phyloP scores from a whole-genome alignment of 352 stramenopile genomes.

The Globisporangium nodosum region DNA sequence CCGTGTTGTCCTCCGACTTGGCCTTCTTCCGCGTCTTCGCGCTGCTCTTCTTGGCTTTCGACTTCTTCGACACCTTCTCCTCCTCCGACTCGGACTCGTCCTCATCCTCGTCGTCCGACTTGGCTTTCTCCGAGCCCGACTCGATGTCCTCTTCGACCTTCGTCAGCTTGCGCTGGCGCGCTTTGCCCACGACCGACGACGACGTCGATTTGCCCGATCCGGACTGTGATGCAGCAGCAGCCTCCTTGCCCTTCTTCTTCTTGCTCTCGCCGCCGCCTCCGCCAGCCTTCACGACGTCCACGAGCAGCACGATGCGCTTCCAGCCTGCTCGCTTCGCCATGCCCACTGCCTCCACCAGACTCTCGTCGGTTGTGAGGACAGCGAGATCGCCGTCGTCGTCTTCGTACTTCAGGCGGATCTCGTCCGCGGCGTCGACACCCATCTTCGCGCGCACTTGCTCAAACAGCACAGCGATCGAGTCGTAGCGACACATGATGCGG shows the following conservation, averaged over 20 bases:
- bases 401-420: slow-evolving; percentile 81
- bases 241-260: slow-evolving; percentile 14
- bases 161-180: slow-evolving; percentile 54
- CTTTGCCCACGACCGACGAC: slow-evolving; percentile 18
- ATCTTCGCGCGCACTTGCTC: slow-evolving; percentile 84
- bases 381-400: slow-evolving; percentile 85
- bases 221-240: background rate
- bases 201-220: slow-evolving; percentile 23
- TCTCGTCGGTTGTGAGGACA: slow-evolving; percentile 81
- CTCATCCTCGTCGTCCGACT: slow-evolving; percentile 32
- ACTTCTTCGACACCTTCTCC: slow-evolving; percentile 29
- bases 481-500: slow-evolving; percentile 76
- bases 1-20: slow-evolving; percentile 10
- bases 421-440: slow-evolving; percentile 44
- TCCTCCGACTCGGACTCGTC: slow-evolving; percentile 31
- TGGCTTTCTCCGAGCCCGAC: slow-evolving; percentile 26
- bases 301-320: slow-evolving; percentile 79
- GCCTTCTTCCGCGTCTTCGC: slow-evolving; percentile 23
- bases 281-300: slow-evolving; percentile 64
- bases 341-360: slow-evolving; percentile 76
- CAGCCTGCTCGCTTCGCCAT: slow-evolving; percentile 83
- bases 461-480: slow-evolving; percentile 60
- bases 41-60: slow-evolving; percentile 41
- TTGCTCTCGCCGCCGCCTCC: slow-evolving; percentile 1
- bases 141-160: slow-evolving; percentile 78